Evolutionary conservation across 768 basidiomycete species (phyloP), one percentile per base, ranked within the genome.

Genomic region (Kwoniella sp.): DNA sequence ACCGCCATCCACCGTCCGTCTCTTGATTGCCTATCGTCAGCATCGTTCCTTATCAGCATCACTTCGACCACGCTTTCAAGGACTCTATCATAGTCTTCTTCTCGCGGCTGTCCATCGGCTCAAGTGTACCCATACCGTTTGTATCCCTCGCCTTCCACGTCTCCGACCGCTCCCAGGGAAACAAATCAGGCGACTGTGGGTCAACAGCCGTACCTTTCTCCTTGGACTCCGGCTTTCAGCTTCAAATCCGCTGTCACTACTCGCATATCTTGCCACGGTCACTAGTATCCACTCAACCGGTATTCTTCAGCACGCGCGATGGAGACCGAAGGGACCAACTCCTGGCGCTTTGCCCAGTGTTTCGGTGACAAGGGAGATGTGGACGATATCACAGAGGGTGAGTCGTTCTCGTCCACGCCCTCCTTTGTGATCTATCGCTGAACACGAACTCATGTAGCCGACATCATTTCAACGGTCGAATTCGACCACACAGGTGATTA

Each of bases 391-490:
- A 99, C 95, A 55, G 95, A 99, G 80, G 95, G 91, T 91, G 59
- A 56, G 81, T 52, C 12, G n/a, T 38, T 12, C n/a, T 38, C 37
- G 28, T 46, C 46, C 10, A 37, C 37, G 26, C 19, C 44, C 72
- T 81, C 83, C 68, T 81, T 85, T 53, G 29, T 60, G 68, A 65
- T 58, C 5, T n/a, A n/a, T n/a, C n/a, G n/a, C n/a, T n/a, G n/a
- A n/a, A n/a, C n/a, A n/a, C n/a, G n/a, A n/a, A n/a, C n/a, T n/a
- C n/a, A n/a, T 19, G 7, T 77, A 96, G 91, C 95, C 80, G 95
- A 99, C 81, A 98, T 99, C 80, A 99, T 99, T 77, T 98, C 95
- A 43, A 95, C 93, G 56, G 95, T 98, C 74, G 95, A 99, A 79
- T 99, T 98, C 72, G 95, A 98, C 77, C 93, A 95, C 53, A 95